A percentile compares a stretch with the other conserved stretches of the same genome.
Evolutionary conservation across 768 basidiomycete genomes (phyloP).

Genomic region (Polyporus arcularius): DNA sequence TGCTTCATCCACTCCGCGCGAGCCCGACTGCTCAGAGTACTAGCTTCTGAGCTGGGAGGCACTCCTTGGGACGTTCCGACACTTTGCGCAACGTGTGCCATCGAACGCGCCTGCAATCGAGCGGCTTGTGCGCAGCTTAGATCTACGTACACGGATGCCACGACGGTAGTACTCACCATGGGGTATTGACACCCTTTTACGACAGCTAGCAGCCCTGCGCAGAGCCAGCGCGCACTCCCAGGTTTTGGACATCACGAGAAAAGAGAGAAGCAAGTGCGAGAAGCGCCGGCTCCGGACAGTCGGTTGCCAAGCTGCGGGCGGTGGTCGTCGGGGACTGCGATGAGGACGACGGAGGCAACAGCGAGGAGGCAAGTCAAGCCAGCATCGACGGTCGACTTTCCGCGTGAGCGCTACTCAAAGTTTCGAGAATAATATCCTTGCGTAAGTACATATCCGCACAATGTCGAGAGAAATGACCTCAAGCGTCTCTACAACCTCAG

Average conservation of each 20-base stretch:
- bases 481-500: neutral
- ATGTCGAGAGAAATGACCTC: neutral
- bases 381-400: too few species aligned
- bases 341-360: slow-evolving; percentile 3
- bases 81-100: neutral
- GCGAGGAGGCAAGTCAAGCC: slow-evolving; percentile 8
- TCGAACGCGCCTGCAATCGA: slow-evolving; percentile 1
- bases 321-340: neutral
- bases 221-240: slow-evolving; percentile 16
- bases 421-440: neutral
- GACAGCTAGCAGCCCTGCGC: slow-evolving; percentile 11
- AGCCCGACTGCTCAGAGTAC: slow-evolving; percentile 7
- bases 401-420: neutral
- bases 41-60: neutral
- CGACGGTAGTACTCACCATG: slow-evolving; percentile 5
- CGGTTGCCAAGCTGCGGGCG: neutral
- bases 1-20: slow-evolving; percentile 11
- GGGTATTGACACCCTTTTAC: slow-evolving; percentile 12
- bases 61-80: neutral
- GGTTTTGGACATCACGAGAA: slow-evolving; percentile 13
- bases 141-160: neutral
- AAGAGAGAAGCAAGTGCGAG: too few species aligned
- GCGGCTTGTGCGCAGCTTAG: neutral
- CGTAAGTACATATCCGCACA: neutral
- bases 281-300: neutral